Evolutionary conservation across 176 grass and related monocot species (phyloP).

Genomic region (Carex parvula): DNA sequence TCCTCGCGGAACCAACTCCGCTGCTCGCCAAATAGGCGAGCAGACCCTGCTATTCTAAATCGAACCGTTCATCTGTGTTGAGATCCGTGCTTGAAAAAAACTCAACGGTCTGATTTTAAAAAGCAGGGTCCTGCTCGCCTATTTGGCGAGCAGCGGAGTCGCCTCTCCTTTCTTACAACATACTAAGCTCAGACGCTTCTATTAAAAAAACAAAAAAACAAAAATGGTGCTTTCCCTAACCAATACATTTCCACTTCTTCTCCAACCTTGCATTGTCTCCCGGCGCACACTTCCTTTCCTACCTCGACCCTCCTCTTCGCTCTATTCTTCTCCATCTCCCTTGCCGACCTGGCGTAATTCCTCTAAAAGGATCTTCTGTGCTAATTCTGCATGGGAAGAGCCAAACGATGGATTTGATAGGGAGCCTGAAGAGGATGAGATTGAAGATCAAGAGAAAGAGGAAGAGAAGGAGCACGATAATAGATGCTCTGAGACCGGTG

Average conservation of each 20-base stretch:
- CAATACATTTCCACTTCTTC: neutral
- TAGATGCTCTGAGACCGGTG: neutral
- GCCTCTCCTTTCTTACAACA: neutral
- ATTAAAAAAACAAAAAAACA: neutral
- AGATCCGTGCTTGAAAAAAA: too few species aligned
- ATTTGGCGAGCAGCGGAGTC: too few species aligned
- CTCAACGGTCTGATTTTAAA: too few species aligned
- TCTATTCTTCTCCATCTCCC: neutral
- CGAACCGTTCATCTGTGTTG: too few species aligned
- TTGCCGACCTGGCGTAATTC: neutral
- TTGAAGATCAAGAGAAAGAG: neutral
- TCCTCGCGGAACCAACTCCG: too few species aligned
- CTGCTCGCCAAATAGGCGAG: too few species aligned
- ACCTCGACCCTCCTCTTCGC: neutral
- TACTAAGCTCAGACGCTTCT: neutral
- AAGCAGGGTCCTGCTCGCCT: too few species aligned
- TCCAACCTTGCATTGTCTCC: neutral
- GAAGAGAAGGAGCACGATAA: neutral
- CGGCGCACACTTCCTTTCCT: neutral
- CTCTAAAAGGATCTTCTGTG: neutral
- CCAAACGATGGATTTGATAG: constrained; percentile 53
- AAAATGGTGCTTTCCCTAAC: neutral
- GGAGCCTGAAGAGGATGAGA: constrained; percentile 42
- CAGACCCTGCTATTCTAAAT: too few species aligned
- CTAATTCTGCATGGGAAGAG: constrained; percentile 43